A percentile compares a stretch with the other conserved stretches of the same genome.
Evolutionary conservation across 371 early-diverging fungal genomes (phyloP).

Genomic region (Apophysomyces variabilis): DNA sequence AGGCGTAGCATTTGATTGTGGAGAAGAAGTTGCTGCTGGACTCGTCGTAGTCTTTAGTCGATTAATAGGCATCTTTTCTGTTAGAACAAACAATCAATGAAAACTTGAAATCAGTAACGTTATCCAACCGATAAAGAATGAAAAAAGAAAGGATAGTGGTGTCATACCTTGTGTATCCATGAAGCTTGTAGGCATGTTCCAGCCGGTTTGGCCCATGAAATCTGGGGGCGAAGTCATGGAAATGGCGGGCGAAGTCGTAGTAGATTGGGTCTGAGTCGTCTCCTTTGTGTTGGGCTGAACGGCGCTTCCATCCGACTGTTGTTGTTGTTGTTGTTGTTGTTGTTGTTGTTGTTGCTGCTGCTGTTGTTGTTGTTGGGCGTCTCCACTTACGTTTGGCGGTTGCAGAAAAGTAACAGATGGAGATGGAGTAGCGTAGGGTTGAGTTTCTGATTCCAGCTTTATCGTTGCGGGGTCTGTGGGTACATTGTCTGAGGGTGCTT

Average conservation of each 20-base stretch:
- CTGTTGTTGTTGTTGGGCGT: neutral
- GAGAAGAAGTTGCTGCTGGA: neutral
- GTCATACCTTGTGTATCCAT: neutral
- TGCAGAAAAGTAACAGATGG: too few relatives aligned
- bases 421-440: too few relatives aligned
- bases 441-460: neutral
- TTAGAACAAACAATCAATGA: neutral
- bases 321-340: neutral
- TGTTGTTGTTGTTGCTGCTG: neutral
- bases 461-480: neutral
- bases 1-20: neutral
- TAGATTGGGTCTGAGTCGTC: neutral
- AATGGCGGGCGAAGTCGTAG: neutral
- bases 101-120: neutral
- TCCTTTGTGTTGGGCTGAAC: too few relatives aligned
- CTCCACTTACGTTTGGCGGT: neutral
- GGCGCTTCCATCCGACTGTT: neutral
- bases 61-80: constrained; percentile 49
- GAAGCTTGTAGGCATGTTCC: neutral
- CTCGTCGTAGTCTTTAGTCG: constrained; percentile 27
- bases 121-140: neutral
- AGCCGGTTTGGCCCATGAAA: neutral
- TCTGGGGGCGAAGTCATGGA: constrained; percentile 3
- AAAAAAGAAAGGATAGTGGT: too few relatives aligned
- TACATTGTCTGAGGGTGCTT: neutral